Percentiles rank a stretch among this genome's conserved stretches.
These are phyloP conservation scores for Paramecium sonneborni DNA, from an alignment of 73 alveolate genomes.

Conservation along the genomic window DNA sequence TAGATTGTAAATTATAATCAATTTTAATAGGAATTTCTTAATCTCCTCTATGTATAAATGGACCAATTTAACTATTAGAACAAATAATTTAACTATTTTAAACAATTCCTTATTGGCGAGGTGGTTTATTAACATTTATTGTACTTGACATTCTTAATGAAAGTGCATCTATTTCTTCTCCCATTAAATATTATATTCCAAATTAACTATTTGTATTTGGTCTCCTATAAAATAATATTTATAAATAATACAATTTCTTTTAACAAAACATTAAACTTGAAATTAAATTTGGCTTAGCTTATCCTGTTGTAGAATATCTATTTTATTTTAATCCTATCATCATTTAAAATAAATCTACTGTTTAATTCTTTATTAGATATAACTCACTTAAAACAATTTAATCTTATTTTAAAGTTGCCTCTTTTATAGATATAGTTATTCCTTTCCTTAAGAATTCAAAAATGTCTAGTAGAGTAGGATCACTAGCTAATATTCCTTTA, in stretches of 20 bases:
- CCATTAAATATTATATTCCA: slow-evolving; percentile 37
- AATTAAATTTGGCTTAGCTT: not conserved
- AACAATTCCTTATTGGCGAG: not conserved
- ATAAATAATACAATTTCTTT: not conserved
- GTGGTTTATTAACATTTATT: not conserved
- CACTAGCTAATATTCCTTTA: not conserved
- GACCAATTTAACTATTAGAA: not conserved
- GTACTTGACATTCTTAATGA: slow-evolving; percentile 30
- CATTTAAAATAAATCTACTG: not conserved
- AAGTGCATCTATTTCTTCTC: slow-evolving; percentile 28
- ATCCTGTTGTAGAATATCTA: not conserved
- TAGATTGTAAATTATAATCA: not conserved
- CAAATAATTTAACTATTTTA: not conserved
- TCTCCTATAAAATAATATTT: not conserved
- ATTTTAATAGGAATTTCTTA: not conserved
- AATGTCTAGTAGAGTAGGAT: slow-evolving; percentile 6
- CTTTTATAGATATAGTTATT: slow-evolving; percentile 31
- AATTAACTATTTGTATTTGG: not conserved
- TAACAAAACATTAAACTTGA: not conserved
- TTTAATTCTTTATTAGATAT: not conserved
- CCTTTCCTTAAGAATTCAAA: slow-evolving; percentile 46
- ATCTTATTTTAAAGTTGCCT: not conserved
- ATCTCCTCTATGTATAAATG: slow-evolving; percentile 3
- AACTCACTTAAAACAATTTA: not conserved
- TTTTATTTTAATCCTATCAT: not conserved